A percentile compares a stretch with the other conserved stretches of the same genome.
Evolutionary conservation across 2,329 filamentous ascomycete species (phyloP).

Genomic region (Spiromastix sp.): DNA sequence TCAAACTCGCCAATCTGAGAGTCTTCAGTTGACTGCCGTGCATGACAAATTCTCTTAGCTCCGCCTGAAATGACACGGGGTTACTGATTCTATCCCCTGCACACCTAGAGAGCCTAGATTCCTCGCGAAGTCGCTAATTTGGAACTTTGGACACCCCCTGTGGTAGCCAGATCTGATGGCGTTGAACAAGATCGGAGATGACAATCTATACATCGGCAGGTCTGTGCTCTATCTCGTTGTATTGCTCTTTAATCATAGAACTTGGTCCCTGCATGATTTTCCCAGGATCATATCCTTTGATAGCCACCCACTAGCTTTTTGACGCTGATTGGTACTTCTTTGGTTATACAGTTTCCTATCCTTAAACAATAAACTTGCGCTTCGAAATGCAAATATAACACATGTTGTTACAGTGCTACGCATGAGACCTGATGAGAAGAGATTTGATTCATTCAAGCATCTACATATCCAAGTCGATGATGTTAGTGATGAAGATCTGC

Average conservation of each 20-base stretch:
- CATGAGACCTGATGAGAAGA: slow-evolving; percentile 45
- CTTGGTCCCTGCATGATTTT: too few relatives aligned
- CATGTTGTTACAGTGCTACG: slow-evolving; percentile 80
- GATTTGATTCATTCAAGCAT: slow-evolving; percentile 57
- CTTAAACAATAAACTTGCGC: slow-evolving; percentile 58
- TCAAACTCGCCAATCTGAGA: too few relatives aligned
- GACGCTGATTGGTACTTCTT: background rate
- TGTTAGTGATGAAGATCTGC: slow-evolving; percentile 75
- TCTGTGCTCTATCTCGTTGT: slow-evolving; percentile 36
- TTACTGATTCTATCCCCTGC: too few relatives aligned
- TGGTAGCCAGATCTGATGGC: slow-evolving; percentile 21
- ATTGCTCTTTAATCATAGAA: too few relatives aligned
- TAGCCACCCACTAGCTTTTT: too few relatives aligned
- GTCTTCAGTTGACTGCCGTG: too few relatives aligned
- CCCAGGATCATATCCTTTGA: too few relatives aligned
- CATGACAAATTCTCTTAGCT: too few relatives aligned
- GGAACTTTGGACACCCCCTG: too few relatives aligned
- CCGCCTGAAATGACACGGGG: too few relatives aligned
- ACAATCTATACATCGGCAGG: slow-evolving; percentile 71
- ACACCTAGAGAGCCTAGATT: too few relatives aligned
- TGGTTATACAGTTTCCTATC: slow-evolving; percentile 58
- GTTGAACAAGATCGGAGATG: slow-evolving; percentile 57
- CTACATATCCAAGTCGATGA: slow-evolving; percentile 80
- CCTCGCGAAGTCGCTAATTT: too few relatives aligned
- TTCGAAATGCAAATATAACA: slow-evolving; percentile 67